phyloP scores from a whole-genome alignment of 225 moss, liverwort and hornwort genomes.

The Rhytidiadelphus loreus region DNA sequence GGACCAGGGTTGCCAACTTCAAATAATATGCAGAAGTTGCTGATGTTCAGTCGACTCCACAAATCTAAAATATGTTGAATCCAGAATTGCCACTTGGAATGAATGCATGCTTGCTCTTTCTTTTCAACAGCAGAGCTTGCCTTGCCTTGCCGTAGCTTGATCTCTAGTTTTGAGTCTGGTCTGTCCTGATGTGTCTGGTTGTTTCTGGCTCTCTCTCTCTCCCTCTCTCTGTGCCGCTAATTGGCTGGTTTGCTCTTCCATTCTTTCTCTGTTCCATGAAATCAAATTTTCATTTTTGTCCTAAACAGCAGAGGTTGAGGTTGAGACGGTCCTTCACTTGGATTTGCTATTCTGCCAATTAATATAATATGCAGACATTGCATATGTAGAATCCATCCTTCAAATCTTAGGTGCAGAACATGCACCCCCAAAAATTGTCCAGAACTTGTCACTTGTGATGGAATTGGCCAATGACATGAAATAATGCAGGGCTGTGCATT shows the following conservation, averaged over 20 bases:
- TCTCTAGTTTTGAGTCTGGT: background rate
- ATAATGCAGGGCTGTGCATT: background rate
- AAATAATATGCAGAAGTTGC: background rate
- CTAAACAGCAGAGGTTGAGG: background rate
- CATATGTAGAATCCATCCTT: background rate
- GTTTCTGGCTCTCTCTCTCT: background rate
- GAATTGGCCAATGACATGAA: background rate
- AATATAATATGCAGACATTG: background rate
- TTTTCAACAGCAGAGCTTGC: background rate
- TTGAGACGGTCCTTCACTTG: background rate
- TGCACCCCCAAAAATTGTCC: background rate
- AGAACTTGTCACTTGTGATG: background rate
- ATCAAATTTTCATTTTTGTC: background rate
- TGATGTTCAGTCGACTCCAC: background rate
- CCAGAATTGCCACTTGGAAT: background rate
- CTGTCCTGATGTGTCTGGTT: background rate
- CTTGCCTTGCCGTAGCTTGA: too few relatives aligned
- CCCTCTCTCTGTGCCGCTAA: background rate
- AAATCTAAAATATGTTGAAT: background rate
- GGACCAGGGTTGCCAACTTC: background rate
- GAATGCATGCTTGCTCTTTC: background rate
- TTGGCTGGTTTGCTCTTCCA: background rate
- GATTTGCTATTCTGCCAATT: background rate
- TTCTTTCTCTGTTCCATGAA: background rate
- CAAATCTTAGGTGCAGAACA: background rate